These are phyloP conservation scores for Heliosperma pusillum DNA, from an alignment of 148 eudicot species.

Conservation along the genomic window DNA sequence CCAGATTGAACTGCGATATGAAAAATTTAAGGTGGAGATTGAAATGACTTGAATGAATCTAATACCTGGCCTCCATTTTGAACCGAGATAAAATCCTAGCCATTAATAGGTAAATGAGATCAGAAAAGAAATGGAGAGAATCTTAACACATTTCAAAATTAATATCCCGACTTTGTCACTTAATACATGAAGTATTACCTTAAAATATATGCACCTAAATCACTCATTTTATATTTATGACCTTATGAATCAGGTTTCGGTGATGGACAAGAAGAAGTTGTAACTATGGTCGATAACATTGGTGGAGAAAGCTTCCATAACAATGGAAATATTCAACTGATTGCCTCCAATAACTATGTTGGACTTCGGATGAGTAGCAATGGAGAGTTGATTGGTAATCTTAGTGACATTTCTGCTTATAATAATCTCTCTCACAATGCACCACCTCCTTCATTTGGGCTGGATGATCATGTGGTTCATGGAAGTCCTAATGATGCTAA, in stretches of 20 bases:
- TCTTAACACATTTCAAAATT: too few relatives aligned
- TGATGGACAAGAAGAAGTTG: background rate
- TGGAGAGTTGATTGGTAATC: constrained; percentile 23
- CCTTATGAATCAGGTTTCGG: background rate
- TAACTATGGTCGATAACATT: background rate
- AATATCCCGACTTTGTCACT: too few relatives aligned
- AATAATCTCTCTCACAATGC: background rate
- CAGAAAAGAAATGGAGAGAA: too few relatives aligned
- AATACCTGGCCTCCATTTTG: too few relatives aligned
- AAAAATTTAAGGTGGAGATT: too few relatives aligned
- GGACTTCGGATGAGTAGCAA: constrained; percentile 22
- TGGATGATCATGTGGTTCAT: background rate
- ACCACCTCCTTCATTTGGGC: background rate
- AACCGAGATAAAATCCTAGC: too few relatives aligned
- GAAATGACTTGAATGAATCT: too few relatives aligned
- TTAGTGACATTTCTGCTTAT: background rate
- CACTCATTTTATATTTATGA: too few relatives aligned
- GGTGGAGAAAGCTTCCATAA: background rate
- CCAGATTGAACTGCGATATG: too few relatives aligned
- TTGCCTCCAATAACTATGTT: constrained; percentile 21
- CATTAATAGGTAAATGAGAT: too few relatives aligned
- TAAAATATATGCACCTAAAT: too few relatives aligned
- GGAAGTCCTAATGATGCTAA: background rate
- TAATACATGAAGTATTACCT: too few relatives aligned
- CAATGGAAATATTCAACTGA: background rate